Evolutionary conservation across 1,284 basidiomycete species (phyloP), one percentile per base, ranked within the genome.

Genomic region (Trichosporon sp.): DNA sequence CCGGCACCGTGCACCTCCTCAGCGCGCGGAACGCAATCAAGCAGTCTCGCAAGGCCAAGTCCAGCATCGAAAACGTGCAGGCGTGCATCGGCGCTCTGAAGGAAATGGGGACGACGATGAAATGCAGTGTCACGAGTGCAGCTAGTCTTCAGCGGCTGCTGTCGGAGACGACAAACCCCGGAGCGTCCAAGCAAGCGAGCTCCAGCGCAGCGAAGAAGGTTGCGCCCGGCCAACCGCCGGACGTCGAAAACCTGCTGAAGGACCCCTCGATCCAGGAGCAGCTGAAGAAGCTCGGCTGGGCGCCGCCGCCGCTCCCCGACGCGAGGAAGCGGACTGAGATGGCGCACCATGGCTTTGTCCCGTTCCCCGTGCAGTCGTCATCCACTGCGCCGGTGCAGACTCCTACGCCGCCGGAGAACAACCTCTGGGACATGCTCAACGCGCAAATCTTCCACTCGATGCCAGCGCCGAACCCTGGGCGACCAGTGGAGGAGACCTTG

Each of bases 1-100:
- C 78, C 0, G 80, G 78, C 0, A 79, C 80, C 0, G 76, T 81
- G 37, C 73, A 75, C 59, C 73, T 81, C 12, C 76, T 81, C 21
- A 67, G 69, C 21, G 79, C 77, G 8, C 74, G 76, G 59, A 68
- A 71, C 68, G 31, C 66, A 7, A 37, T 59, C 46, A 73, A 77
- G 64, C 65, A 67, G 37, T 70, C 67, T 14, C 69, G 70, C 12
- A 70, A 71, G 40, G 69, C 64, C 63, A 71, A 71, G 46, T 32
- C 71, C 6, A 63, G 63, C n/a, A 71, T 77, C 12, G 69, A 71
- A n/a, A 63, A 38, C 21, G 73, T 76, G 2, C 68, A 73, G 43
- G 51, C 69, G 32, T 75, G 76, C 69, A 73, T 75, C 66, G 38
- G 32, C 10, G 76, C 76, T 0, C 72, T 75, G 48, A 65, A 69